A percentile compares a stretch with the other conserved stretches of the same genome.
Evolutionary conservation across 441 rosid species (phyloP).

Genomic region (Raphanus hybrid): DNA sequence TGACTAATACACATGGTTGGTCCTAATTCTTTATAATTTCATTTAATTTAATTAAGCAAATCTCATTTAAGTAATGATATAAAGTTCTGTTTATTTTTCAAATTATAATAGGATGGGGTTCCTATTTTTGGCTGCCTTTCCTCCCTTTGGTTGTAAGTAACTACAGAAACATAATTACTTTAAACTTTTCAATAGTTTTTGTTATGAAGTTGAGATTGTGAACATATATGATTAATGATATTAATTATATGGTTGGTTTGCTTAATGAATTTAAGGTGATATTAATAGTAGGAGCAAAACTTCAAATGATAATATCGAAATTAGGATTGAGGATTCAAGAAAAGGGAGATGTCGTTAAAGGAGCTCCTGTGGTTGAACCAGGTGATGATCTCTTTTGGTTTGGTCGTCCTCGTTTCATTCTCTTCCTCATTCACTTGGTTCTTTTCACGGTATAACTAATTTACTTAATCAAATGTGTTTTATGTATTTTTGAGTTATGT

Average conservation of each 20-base stretch:
- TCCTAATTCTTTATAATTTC: neutral
- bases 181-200: neutral
- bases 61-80: neutral
- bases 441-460: constrained; percentile 79
- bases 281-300: constrained; percentile 75
- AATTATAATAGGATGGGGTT: constrained; percentile 60
- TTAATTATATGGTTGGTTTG: constrained; percentile 6
- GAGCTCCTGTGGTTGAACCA: constrained; percentile 89
- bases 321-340: constrained; percentile 84
- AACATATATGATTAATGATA: neutral
- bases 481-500: neutral
- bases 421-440: constrained; percentile 78
- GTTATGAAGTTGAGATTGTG: neutral
- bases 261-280: constrained; percentile 56
- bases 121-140: constrained; percentile 85
- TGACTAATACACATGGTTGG: constrained; percentile 82
- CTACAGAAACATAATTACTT: neutral
- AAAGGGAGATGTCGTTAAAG: constrained; percentile 87
- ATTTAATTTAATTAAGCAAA: neutral
- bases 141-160: constrained; percentile 80
- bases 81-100: neutral
- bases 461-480: neutral
- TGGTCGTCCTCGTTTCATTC: constrained; percentile 79
- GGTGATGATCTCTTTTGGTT: constrained; percentile 97
- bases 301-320: constrained; percentile 84